A percentile compares a stretch with the other conserved stretches of the same genome.
Conservation (phyloP, 108 stramenopile species). For the Stephanodiscus triporus region DNA sequence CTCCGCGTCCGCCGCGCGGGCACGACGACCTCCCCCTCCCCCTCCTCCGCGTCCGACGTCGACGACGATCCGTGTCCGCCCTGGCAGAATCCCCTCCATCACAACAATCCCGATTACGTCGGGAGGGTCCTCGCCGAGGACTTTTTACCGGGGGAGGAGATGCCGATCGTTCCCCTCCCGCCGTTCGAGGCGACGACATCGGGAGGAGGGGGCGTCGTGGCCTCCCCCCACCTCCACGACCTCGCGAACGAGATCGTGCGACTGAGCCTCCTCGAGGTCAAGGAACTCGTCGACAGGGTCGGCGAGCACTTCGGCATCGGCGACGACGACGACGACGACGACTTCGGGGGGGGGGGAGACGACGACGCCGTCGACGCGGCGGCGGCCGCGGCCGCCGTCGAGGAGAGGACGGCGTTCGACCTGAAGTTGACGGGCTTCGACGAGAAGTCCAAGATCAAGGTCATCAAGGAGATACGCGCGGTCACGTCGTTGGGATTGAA, state of each 20-base stretch:
- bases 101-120: constrained; percentile 60
- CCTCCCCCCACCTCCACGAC: constrained; percentile 64
- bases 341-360: constrained; percentile 49
- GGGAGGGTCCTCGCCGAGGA: constrained; percentile 62
- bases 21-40: too few relatives aligned
- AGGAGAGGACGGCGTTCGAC: constrained; percentile 84
- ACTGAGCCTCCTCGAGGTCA: constrained; percentile 77
- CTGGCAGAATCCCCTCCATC: constrained; percentile 80
- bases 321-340: constrained; percentile 40
- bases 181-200: constrained; percentile 45
- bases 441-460: constrained; percentile 91
- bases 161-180: constrained; percentile 65
- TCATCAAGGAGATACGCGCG: constrained; percentile 89
- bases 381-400: constrained; percentile 51
- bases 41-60: constrained; percentile 23
- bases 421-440: constrained; percentile 89
- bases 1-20: too few relatives aligned
- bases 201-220: constrained; percentile 33
- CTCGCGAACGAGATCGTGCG: constrained; percentile 73
- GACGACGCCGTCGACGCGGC: constrained; percentile 38
- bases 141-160: constrained; percentile 66
- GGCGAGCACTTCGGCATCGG: constrained; percentile 82
- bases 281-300: constrained; percentile 72
- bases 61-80: constrained; percentile 53
- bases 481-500: constrained; percentile 88